phyloP scores from a whole-genome alignment of 148 eudicot genomes.

The Rhododendron williamsianum region DNA sequence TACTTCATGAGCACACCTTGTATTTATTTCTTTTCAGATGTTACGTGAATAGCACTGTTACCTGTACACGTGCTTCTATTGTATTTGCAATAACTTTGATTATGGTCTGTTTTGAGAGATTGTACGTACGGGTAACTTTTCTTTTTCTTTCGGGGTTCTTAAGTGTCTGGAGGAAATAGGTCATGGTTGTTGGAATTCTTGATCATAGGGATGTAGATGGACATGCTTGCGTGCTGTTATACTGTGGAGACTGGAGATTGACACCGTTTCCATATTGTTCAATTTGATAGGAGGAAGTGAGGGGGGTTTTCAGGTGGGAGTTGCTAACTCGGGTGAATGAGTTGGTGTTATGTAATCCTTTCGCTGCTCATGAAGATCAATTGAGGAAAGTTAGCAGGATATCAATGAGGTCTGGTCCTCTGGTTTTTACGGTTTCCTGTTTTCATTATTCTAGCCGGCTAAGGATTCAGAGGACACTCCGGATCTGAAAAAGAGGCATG shows the following conservation, averaged over 20 bases:
- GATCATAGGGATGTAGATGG: too few species aligned
- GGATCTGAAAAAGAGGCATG: too few species aligned
- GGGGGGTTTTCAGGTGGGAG: background rate
- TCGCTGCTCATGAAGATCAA: background rate
- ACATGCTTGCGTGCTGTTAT: too few species aligned
- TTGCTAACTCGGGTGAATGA: background rate
- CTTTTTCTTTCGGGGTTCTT: background rate
- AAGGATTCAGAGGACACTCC: background rate
- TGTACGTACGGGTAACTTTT: background rate
- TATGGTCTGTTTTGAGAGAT: background rate
- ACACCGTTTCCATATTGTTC: background rate
- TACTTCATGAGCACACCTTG: too few species aligned
- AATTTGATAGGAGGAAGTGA: background rate
- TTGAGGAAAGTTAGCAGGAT: background rate
- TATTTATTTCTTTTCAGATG: too few species aligned
- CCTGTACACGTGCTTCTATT: too few species aligned
- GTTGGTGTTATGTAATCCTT: background rate
- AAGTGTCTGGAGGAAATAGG: too few species aligned
- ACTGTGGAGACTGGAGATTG: too few species aligned
- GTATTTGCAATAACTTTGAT: too few species aligned
- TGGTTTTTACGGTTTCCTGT: background rate
- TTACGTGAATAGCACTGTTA: too few species aligned
- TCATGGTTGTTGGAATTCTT: too few species aligned
- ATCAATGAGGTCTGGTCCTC: background rate
- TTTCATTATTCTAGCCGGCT: background rate